phyloP scores from a whole-genome alignment of 1,139 yeast genomes.

The Saccharomycopsis crataegensis region DNA sequence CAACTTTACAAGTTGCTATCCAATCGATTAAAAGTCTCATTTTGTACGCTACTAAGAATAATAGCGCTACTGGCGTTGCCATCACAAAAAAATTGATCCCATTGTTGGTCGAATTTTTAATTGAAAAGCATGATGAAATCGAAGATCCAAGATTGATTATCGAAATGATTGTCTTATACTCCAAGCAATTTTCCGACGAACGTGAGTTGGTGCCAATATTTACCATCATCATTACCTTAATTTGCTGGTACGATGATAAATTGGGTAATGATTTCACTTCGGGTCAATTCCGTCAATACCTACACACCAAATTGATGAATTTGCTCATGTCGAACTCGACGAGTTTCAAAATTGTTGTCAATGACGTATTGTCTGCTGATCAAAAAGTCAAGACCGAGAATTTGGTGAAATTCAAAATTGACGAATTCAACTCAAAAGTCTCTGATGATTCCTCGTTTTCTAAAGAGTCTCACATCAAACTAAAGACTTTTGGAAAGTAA shows the following conservation, averaged over 20 bases:
- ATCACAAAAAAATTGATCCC: conserved; percentile 36
- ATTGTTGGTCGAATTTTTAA: conserved; percentile 27
- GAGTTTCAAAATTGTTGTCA: conserved; percentile 48
- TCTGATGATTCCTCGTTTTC: not conserved
- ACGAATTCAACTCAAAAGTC: conserved; percentile 7
- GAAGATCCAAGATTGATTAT: conserved; percentile 38
- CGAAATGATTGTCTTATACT: conserved; percentile 47
- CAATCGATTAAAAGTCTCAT: conserved; percentile 56
- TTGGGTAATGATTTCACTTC: conserved; percentile 7
- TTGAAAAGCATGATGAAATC: conserved; percentile 19
- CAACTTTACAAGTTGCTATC: conserved; percentile 39
- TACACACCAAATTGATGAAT: conserved; percentile 44
- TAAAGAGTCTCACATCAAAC: conserved; percentile 13
- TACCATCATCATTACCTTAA: conserved; percentile 42
- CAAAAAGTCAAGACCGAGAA: conserved; percentile 38
- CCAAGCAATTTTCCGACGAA: conserved; percentile 32
- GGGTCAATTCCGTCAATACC: conserved; percentile 32
- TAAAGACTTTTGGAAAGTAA: conserved; percentile 16
- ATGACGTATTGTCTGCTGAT: conserved; percentile 29
- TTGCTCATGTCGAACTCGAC: conserved; percentile 43
- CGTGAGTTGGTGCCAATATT: conserved; percentile 31
- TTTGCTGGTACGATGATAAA: conserved; percentile 35
- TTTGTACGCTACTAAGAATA: conserved; percentile 31
- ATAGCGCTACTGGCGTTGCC: conserved; percentile 27
- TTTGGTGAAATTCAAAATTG: conserved; percentile 29